phyloP scores from a whole-genome alignment of 2,329 filamentous ascomycete species.

The Chaetomiaceae sp. region DNA sequence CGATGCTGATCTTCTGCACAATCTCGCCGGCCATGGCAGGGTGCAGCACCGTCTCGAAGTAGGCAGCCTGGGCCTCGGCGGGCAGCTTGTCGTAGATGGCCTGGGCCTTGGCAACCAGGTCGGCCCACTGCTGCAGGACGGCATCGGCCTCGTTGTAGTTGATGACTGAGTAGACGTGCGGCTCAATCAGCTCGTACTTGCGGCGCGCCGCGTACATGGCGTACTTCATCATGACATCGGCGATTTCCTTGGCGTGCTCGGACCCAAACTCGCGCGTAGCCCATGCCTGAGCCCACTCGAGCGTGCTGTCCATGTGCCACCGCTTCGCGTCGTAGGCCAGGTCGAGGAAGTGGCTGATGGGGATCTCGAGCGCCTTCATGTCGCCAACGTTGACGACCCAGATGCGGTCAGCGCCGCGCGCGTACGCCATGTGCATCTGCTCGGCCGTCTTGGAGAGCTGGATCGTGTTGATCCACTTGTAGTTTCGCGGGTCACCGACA shows the following conservation, averaged over 20 bases:
- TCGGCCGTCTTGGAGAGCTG: constrained; percentile 58
- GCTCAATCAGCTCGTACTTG: constrained; percentile 60
- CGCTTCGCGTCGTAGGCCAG: constrained; percentile 59
- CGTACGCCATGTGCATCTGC: constrained; percentile 56
- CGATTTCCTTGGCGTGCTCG: constrained; percentile 43
- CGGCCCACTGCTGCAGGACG: constrained; percentile 52
- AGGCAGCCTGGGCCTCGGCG: constrained; percentile 49
- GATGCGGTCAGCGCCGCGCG: constrained; percentile 54
- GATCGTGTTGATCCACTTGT: constrained; percentile 62
- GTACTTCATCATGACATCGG: constrained; percentile 51
- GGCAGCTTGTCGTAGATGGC: constrained; percentile 52
- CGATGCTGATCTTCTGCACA: constrained; percentile 51
- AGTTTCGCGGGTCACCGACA: constrained; percentile 44
- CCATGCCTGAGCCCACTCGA: constrained; percentile 50
- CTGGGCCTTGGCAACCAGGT: constrained; percentile 51
- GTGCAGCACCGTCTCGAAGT: constrained; percentile 59
- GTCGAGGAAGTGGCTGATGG: constrained; percentile 64
- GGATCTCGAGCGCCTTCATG: constrained; percentile 60
- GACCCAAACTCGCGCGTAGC: constrained; percentile 53
- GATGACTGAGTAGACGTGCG: constrained; percentile 54
- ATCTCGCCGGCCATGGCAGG: constrained; percentile 55
- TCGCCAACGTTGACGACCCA: constrained; percentile 67
- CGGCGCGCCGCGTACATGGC: constrained; percentile 52
- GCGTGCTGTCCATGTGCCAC: constrained; percentile 53
- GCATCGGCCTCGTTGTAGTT: constrained; percentile 62